phyloP scores from a whole-genome alignment of 1,284 basidiomycete species.

The Porogramme epimiltina region DNA sequence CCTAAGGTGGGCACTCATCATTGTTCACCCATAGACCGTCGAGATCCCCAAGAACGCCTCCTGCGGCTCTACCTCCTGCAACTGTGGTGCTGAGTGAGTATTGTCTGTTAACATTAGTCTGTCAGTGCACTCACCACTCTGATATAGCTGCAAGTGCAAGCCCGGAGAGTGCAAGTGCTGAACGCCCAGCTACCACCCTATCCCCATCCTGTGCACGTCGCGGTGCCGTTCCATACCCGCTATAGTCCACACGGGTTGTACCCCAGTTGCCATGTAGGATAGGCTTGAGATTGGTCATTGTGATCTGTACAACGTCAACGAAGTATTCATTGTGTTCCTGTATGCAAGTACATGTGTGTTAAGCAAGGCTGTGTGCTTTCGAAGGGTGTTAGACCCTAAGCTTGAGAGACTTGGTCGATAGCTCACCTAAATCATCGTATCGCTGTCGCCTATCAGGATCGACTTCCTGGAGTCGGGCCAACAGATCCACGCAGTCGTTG shows the following conservation, averaged over 20 bases:
- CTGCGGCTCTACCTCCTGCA: slow-evolving; percentile 53
- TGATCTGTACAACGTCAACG: no score
- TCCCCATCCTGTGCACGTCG: no score
- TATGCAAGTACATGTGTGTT: no score
- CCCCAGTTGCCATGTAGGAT: no score
- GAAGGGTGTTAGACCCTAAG: no score
- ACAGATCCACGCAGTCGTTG: slow-evolving; percentile 51
- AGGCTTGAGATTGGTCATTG: no score
- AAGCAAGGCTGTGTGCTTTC: no score
- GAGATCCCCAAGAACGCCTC: slow-evolving; percentile 44
- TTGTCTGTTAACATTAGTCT: background rate
- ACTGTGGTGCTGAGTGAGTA: slow-evolving; percentile 52
- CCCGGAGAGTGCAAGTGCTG: slow-evolving; percentile 64
- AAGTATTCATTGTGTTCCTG: no score
- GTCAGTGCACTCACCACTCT: slow-evolving; percentile 1
- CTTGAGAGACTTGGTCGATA: no score
- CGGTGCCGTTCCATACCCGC: background rate
- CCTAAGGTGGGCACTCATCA: background rate
- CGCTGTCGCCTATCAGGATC: slow-evolving; percentile 62
- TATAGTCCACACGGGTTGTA: background rate
- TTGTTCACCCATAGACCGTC: slow-evolving; percentile 34
- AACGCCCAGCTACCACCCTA: slow-evolving; percentile 22
- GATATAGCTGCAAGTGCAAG: slow-evolving; percentile 56
- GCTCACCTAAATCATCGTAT: slow-evolving; percentile 66
- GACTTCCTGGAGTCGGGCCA: slow-evolving; percentile 52